phyloP scores from a whole-genome alignment of 208 protist genomes.

The Crithidia sp. region DNA sequence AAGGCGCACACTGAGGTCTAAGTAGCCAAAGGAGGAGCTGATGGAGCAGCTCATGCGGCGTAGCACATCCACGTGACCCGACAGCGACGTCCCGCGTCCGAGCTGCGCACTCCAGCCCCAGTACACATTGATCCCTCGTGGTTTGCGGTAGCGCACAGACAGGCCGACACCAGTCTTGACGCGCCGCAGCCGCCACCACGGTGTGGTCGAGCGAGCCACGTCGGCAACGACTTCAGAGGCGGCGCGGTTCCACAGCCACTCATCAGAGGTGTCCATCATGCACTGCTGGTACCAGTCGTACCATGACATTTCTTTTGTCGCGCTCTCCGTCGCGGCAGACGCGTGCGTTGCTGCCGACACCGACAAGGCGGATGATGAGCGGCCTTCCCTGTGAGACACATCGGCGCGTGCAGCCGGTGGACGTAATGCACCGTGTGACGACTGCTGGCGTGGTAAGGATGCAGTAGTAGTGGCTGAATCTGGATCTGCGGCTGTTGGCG shows the following conservation, averaged over 20 bases:
- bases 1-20: slow-evolving; percentile 66
- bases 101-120: slow-evolving; percentile 58
- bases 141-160: slow-evolving; percentile 69
- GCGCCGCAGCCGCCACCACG: slow-evolving; percentile 53
- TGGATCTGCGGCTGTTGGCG: no score
- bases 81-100: slow-evolving; percentile 50
- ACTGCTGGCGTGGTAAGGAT: no score
- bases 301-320: background rate
- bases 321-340: background rate
- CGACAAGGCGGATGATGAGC: background rate
- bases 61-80: slow-evolving; percentile 73
- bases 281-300: slow-evolving; percentile 34
- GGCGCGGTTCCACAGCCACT: slow-evolving; percentile 36
- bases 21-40: slow-evolving; percentile 45
- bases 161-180: slow-evolving; percentile 70
- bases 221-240: slow-evolving; percentile 22
- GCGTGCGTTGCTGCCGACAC: background rate
- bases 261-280: slow-evolving; percentile 29
- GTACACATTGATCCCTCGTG: slow-evolving; percentile 78
- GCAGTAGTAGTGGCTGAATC: no score
- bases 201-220: slow-evolving; percentile 13
- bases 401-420: no score
- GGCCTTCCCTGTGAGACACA: no score
- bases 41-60: slow-evolving; percentile 71
- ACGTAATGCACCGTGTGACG: no score